phyloP scores from a whole-genome alignment of 148 eudicot genomes.

The Diospyros kaki region DNA sequence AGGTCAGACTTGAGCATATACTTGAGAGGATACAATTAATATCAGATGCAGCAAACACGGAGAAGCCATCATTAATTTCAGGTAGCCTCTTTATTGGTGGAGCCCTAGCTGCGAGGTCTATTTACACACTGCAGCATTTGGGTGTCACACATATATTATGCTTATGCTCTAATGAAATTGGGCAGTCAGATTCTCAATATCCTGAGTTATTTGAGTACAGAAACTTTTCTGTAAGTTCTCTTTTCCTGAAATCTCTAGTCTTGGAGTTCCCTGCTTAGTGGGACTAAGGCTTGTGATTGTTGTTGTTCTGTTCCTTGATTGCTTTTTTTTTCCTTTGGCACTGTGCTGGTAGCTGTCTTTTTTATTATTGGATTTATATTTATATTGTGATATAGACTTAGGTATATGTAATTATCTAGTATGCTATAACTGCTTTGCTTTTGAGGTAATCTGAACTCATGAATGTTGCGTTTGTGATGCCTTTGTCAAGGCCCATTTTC shows the following conservation, averaged over 20 bases:
- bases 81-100: constrained; percentile 81
- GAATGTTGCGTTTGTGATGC: neutral
- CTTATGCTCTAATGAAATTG: constrained; percentile 93
- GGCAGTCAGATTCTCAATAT: constrained; percentile 88
- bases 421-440: neutral
- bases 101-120: constrained; percentile 92
- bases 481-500: neutral
- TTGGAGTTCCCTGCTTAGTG: too few species aligned
- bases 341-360: neutral
- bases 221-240: constrained; percentile 70
- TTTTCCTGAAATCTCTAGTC: neutral
- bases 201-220: constrained; percentile 69
- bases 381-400: neutral
- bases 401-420: neutral
- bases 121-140: constrained; percentile 78
- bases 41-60: constrained; percentile 95
- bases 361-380: neutral
- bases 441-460: neutral
- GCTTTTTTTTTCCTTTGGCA: neutral
- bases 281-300: too few species aligned
- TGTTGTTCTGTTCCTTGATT: neutral
- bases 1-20: constrained; percentile 97
- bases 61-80: constrained; percentile 71
- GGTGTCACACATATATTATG: constrained; percentile 88
- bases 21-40: constrained; percentile 87